A percentile compares a stretch with the other conserved stretches of the same genome.
Conservation (phyloP, 2,329 filamentous ascomycete genomes). For the Penicillium expansum region DNA sequence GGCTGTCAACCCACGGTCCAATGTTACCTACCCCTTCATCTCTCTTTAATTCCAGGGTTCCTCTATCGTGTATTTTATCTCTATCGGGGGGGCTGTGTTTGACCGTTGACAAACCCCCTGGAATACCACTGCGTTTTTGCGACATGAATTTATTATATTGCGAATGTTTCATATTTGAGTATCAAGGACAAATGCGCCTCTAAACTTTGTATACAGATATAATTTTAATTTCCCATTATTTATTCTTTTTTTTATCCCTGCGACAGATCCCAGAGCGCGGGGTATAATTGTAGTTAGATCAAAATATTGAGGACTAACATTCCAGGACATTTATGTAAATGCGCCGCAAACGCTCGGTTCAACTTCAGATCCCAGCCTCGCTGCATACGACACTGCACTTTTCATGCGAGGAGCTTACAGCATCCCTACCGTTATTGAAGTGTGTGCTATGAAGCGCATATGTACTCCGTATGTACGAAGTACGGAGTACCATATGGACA, state of each 20-base stretch:
- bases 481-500: not conserved
- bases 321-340: conserved; percentile 5
- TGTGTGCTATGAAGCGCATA: conserved; percentile 5
- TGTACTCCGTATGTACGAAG: not conserved
- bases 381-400: conserved; percentile 17
- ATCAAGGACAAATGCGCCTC: not conserved
- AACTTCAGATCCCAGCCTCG: conserved; percentile 16
- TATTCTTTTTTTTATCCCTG: conserved; percentile 5
- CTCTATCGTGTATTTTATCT: not conserved
- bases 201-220: not conserved
- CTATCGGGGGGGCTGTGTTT: not conserved
- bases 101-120: not conserved
- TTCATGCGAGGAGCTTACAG: conserved; percentile 23
- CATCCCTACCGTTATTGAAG: conserved; percentile 17
- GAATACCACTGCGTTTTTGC: not conserved
- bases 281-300: conserved; percentile 1
- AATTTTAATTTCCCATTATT: not conserved
- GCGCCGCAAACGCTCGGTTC: conserved; percentile 18
- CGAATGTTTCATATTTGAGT: not conserved
- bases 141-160: not conserved
- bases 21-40: conserved; percentile 14
- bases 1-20: conserved; percentile 20
- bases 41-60: not conserved
- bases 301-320: conserved; percentile 5
- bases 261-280: conserved; percentile 9